Percentiles rank a stretch among this genome's conserved stretches.
Evolutionary conservation across 202 grass and related monocot species (phyloP).

Genomic region (Setaria italica): DNA sequence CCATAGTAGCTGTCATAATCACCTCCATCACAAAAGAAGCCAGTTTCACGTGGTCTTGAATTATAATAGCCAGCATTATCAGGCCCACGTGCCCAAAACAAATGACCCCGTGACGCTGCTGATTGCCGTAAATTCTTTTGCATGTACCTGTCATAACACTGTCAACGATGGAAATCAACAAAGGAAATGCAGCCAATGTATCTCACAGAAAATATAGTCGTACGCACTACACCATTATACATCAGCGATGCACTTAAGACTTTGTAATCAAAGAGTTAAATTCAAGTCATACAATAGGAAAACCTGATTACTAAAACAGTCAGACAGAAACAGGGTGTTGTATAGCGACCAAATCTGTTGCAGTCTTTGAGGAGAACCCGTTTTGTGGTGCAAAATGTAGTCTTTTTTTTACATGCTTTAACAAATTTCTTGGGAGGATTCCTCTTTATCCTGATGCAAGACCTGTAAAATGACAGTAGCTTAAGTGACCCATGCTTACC

Average conservation of each 20-base stretch:
- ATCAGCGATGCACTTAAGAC: background rate
- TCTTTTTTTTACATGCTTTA: slow-evolving; percentile 2
- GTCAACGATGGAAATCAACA: slow-evolving; percentile 44
- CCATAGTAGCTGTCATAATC: slow-evolving; percentile 93
- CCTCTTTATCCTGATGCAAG: background rate
- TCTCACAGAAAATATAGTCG: background rate
- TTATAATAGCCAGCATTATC: slow-evolving; percentile 97
- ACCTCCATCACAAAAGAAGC: slow-evolving; percentile 92
- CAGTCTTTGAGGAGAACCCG: background rate
- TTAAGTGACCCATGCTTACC: background rate
- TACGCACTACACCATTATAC: slow-evolving; percentile 12
- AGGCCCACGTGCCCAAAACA: slow-evolving; percentile 92
- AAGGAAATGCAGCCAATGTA: slow-evolving; percentile 36
- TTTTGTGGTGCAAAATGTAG: background rate
- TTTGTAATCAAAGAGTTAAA: slow-evolving; percentile 15
- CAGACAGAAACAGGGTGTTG: background rate
- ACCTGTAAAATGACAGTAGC: background rate
- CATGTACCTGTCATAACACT: slow-evolving; percentile 98
- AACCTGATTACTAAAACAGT: slow-evolving; percentile 11
- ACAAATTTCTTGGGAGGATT: background rate
- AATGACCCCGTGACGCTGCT: slow-evolving; percentile 74
- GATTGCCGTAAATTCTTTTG: slow-evolving; percentile 78
- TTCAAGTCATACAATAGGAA: slow-evolving; percentile 2
- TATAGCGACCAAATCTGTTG: background rate
- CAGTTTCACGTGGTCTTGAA: slow-evolving; percentile 87